phyloP scores from a whole-genome alignment of 2,329 filamentous ascomycete species.

The Fusarium sp. region DNA sequence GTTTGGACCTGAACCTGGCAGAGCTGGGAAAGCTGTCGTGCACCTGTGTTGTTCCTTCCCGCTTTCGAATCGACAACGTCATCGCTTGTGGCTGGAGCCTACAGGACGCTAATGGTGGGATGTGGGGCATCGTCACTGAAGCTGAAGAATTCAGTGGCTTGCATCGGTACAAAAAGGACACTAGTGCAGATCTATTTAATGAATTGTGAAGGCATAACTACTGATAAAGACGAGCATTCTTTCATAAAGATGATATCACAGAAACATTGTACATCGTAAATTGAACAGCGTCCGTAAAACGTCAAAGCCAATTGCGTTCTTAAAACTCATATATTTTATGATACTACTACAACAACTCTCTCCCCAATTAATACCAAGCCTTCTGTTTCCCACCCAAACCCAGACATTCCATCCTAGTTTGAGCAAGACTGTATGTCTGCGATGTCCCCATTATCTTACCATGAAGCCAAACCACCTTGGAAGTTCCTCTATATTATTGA shows the following conservation, averaged over 20 bases:
- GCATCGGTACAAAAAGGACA: neutral
- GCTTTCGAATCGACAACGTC: conserved; percentile 50
- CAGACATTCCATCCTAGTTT: conserved; percentile 17
- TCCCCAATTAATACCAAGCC: conserved; percentile 3
- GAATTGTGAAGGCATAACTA: conserved; percentile 22
- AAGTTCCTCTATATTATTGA: conserved; percentile 13
- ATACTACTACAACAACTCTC: neutral
- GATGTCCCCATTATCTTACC: conserved; percentile 20
- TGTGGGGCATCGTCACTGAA: conserved; percentile 2
- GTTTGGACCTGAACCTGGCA: conserved; percentile 41
- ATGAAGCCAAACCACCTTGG: neutral
- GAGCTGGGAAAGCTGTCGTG: conserved; percentile 41
- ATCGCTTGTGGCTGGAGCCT: conserved; percentile 50
- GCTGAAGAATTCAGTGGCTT: conserved; percentile 29
- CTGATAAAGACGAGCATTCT: neutral
- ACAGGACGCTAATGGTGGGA: conserved; percentile 28
- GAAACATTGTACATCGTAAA: neutral
- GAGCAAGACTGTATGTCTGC: conserved; percentile 1
- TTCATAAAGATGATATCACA: conserved; percentile 9
- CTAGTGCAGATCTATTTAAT: conserved; percentile 7
- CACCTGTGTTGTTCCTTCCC: conserved; percentile 33
- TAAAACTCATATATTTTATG: neutral
- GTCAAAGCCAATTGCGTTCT: neutral
- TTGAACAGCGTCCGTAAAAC: neutral
- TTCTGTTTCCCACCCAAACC: neutral